phyloP scores from a whole-genome alignment of 257 asterid species.

The Orobanche coerulescens region DNA sequence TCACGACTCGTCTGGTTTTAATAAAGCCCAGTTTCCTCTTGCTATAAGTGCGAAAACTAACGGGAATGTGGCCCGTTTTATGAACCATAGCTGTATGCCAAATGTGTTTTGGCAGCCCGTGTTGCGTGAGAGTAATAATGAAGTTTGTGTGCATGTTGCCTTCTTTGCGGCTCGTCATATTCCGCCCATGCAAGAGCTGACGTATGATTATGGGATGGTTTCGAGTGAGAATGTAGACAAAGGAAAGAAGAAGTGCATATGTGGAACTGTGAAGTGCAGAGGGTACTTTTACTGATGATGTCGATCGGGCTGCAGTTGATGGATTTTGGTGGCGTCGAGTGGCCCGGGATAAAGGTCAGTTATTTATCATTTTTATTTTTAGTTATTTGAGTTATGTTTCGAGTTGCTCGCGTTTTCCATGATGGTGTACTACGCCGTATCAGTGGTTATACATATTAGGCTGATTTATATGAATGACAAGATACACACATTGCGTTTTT shows the following conservation, averaged over 20 bases:
- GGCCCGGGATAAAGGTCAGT: slow-evolving; percentile 21
- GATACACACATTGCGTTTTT: not conserved
- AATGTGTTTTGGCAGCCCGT: slow-evolving; percentile 86
- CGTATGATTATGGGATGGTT: slow-evolving; percentile 67
- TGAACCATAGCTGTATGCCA: slow-evolving; percentile 92
- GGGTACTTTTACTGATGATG: slow-evolving; percentile 57
- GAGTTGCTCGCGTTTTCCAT: not conserved
- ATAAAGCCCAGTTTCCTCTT: slow-evolving; percentile 61
- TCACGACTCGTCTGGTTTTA: slow-evolving; percentile 25
- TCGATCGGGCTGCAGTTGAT: not conserved
- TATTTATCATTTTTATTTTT: not conserved
- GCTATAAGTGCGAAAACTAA: slow-evolving; percentile 59
- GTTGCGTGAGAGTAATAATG: slow-evolving; percentile 56
- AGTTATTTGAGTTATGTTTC: not conserved
- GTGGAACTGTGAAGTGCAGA: slow-evolving; percentile 66
- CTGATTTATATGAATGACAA: not conserved
- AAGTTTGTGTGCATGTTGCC: slow-evolving; percentile 60
- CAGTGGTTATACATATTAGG: not conserved
- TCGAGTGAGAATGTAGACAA: slow-evolving; percentile 39
- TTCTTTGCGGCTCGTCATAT: slow-evolving; percentile 72
- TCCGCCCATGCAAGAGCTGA: slow-evolving; percentile 92
- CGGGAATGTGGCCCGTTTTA: slow-evolving; percentile 92
- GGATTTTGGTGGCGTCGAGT: slow-evolving; percentile 15
- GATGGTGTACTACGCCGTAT: not conserved
- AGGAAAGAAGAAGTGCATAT: slow-evolving; percentile 73